A percentile compares a stretch with the other conserved stretches of the same genome.
Evolutionary conservation across 2,329 filamentous ascomycete species (phyloP).

Genomic region (Fusarium bulbicola): DNA sequence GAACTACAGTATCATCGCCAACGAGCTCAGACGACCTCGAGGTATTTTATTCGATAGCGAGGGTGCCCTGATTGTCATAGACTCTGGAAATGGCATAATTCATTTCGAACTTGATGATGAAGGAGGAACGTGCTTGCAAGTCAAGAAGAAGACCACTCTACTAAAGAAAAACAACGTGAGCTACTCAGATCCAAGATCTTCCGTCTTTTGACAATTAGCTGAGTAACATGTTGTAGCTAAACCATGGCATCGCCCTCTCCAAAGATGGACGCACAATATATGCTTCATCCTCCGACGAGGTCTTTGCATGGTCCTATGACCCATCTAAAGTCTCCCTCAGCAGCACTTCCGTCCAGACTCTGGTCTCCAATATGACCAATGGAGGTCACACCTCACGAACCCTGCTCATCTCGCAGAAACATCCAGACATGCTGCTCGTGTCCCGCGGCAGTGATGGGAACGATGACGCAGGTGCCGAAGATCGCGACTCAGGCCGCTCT

Average conservation of each 20-base stretch:
- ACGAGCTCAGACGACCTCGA: constrained; percentile 54
- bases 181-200: neutral
- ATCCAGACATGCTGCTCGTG: constrained; percentile 68
- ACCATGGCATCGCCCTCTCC: constrained; percentile 66
- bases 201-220: neutral
- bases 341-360: constrained; percentile 52
- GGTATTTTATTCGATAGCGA: constrained; percentile 56
- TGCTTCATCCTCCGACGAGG: constrained; percentile 66
- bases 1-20: constrained; percentile 55
- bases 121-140: constrained; percentile 53
- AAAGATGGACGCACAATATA: constrained; percentile 63
- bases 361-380: constrained; percentile 71
- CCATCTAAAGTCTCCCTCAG: constrained; percentile 56
- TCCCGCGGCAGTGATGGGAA: constrained; percentile 73
- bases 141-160: constrained; percentile 49
- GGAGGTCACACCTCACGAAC: constrained; percentile 73
- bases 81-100: constrained; percentile 54
- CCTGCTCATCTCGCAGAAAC: constrained; percentile 66
- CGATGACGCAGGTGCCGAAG: constrained; percentile 64
- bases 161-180: constrained; percentile 50
- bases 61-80: constrained; percentile 58
- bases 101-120: constrained; percentile 54
- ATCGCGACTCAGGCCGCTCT: constrained; percentile 65
- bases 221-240: constrained; percentile 51
- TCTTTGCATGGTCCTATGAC: constrained; percentile 74